Evolutionary conservation across 1,139 yeast genomes (phyloP).

Genomic region (Scheffersomyces parashehatae): DNA sequence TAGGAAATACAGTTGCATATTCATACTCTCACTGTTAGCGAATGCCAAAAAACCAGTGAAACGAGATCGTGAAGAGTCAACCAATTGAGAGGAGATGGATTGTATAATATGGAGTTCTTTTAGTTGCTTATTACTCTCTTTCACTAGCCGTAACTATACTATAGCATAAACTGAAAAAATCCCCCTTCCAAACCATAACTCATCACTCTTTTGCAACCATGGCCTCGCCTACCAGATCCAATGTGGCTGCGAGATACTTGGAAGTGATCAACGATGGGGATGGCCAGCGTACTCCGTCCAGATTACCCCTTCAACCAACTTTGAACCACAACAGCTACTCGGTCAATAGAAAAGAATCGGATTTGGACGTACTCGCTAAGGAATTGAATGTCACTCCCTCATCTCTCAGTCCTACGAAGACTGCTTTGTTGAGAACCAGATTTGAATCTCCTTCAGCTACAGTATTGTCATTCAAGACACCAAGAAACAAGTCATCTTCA

Average conservation of each 20-base stretch:
- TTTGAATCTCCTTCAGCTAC: conserved; percentile 50
- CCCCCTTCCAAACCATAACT: neutral
- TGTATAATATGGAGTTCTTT: too few species aligned
- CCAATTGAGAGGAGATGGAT: neutral
- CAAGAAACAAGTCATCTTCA: conserved; percentile 23
- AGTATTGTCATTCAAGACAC: conserved; percentile 43
- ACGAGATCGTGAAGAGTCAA: neutral
- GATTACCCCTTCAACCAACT: conserved; percentile 36
- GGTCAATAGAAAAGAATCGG: conserved; percentile 24
- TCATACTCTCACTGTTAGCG: too few species aligned
- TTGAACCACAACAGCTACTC: conserved; percentile 23
- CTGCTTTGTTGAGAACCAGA: conserved; percentile 32
- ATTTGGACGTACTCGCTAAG: conserved; percentile 42
- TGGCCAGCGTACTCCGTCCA: conserved; percentile 17
- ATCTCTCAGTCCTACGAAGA: conserved; percentile 25
- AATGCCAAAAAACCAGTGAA: too few species aligned
- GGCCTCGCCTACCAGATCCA: conserved; percentile 26
- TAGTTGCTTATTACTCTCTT: too few species aligned
- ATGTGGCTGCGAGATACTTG: conserved; percentile 35
- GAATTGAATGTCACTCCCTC: conserved; percentile 34
- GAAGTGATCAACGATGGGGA: conserved; percentile 28
- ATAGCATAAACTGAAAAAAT: too few species aligned
- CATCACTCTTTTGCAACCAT: conserved; percentile 7
- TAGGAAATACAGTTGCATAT: too few species aligned
- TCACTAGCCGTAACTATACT: too few species aligned